Percentiles rank a stretch among this genome's conserved stretches.
Conservation (phyloP, 805 yeast genomes). For the Candida taoyuanica region DNA sequence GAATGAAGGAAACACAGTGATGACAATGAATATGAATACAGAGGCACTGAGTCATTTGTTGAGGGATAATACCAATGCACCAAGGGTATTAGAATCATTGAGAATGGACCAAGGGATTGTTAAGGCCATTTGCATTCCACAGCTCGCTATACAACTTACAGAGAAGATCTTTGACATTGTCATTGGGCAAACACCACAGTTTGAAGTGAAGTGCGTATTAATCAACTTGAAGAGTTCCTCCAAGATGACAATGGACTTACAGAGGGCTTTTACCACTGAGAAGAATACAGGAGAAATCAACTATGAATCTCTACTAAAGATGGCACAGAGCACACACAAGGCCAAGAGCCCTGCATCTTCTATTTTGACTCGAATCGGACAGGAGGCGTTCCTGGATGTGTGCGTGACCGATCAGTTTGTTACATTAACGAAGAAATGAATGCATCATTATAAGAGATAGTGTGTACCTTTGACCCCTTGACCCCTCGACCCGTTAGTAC, state of each 20-base stretch:
- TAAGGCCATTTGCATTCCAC: constrained; percentile 16
- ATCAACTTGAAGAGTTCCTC: constrained; percentile 11
- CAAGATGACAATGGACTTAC: constrained; percentile 9
- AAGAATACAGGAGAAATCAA: too few relatives aligned
- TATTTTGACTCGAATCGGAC: constrained; percentile 13
- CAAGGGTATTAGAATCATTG: background rate
- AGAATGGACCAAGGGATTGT: background rate
- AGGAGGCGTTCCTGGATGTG: constrained; percentile 11
- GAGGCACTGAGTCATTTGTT: constrained; percentile 1
- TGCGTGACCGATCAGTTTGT: constrained; percentile 4
- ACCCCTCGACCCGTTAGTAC: too few relatives aligned
- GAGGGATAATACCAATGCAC: constrained; percentile 5
- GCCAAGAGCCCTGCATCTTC: constrained; percentile 1
- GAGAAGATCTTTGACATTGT: constrained; percentile 10
- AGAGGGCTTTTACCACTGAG: background rate
- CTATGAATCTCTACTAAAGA: constrained; percentile 14
- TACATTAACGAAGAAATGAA: constrained; percentile 3
- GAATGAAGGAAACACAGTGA: constrained; percentile 4
- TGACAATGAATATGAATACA: constrained; percentile 9
- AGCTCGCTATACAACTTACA: constrained; percentile 10
- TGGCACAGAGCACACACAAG: constrained; percentile 10
- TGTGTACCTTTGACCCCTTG: too few relatives aligned
- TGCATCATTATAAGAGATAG: too few relatives aligned
- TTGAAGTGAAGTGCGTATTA: constrained; percentile 5
- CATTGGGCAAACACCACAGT: constrained; percentile 3